These are phyloP conservation scores for Pleurozium schreberi DNA, from an alignment of 225 moss, liverwort and hornwort genomes.

Conservation along the genomic window DNA sequence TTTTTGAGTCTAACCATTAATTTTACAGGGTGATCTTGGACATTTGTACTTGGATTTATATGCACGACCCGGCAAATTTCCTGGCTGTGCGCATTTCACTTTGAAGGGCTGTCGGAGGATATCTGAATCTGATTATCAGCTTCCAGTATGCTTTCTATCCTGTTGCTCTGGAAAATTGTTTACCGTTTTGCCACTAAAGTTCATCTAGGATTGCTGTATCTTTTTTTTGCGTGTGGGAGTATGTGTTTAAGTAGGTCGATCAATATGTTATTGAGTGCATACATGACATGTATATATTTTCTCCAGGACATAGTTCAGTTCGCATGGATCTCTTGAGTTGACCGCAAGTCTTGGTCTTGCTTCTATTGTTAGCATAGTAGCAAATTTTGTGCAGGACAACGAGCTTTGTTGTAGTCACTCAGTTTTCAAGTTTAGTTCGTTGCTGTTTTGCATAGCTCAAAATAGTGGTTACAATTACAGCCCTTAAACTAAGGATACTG, in stretches of 20 bases:
- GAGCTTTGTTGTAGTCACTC: background rate
- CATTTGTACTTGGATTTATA: conserved; percentile 94
- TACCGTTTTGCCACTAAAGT: background rate
- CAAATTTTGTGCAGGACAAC: background rate
- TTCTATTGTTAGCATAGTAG: background rate
- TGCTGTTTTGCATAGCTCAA: background rate
- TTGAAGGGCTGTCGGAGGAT: conserved; percentile 81
- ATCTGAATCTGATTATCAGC: conserved; percentile 73
- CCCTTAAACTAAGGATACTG: background rate
- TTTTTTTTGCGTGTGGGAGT: background rate
- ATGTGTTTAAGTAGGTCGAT: background rate
- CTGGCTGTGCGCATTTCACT: conserved; percentile 98
- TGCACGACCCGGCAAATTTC: conserved; percentile 86
- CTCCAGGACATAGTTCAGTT: background rate
- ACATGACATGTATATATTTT: background rate
- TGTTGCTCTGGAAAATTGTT: background rate
- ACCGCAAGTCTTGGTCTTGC: background rate
- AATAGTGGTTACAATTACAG: background rate
- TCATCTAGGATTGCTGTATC: background rate
- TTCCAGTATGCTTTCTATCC: conserved; percentile 57
- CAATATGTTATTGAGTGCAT: background rate
- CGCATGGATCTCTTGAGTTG: background rate
- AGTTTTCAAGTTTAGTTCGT: background rate
- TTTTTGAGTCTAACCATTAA: background rate
- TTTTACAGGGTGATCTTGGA: conserved; percentile 73